Conservation (phyloP, 1,139 yeast species). For the Saccharomyces hybrid region DNA sequence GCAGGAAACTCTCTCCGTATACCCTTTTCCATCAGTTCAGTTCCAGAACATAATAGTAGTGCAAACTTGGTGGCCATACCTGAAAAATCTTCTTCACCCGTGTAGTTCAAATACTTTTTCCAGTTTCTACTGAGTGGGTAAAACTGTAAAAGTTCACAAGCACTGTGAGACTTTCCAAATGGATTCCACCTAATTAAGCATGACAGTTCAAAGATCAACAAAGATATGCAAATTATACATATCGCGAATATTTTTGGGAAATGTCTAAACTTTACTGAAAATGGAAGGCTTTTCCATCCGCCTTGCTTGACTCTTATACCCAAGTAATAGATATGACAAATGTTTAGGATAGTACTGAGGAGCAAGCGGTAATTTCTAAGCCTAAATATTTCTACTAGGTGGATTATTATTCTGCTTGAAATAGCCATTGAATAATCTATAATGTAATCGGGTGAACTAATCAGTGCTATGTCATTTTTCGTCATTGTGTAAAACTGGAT, state of each 20-base stretch:
- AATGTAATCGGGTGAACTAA: conserved; percentile 9
- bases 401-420: conserved; percentile 22
- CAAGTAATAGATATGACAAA: conserved; percentile 15
- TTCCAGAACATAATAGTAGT: conserved; percentile 22
- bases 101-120: conserved; percentile 27
- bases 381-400: conserved; percentile 22
- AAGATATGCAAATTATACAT: conserved; percentile 17
- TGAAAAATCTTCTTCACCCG: conserved; percentile 31
- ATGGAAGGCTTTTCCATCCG: conserved; percentile 14
- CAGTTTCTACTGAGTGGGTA: conserved; percentile 28
- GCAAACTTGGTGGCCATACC: conserved; percentile 24
- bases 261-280: conserved; percentile 16
- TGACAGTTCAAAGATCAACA: conserved; percentile 18
- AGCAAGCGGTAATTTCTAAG: conserved; percentile 17
- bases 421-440: conserved; percentile 23
- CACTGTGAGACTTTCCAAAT: conserved; percentile 9
- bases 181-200: conserved; percentile 20
- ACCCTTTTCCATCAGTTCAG: conserved; percentile 18
- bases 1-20: conserved; percentile 20
- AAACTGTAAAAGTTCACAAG: conserved; percentile 20
- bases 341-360: conserved; percentile 20
- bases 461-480: conserved; percentile 3
- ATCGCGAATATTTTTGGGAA: conserved; percentile 21
- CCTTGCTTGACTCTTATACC: conserved; percentile 4
- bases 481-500: conserved; percentile 19